Evolutionary conservation across 805 yeast species (phyloP).

Genomic region (Clavispora phyllophila): DNA sequence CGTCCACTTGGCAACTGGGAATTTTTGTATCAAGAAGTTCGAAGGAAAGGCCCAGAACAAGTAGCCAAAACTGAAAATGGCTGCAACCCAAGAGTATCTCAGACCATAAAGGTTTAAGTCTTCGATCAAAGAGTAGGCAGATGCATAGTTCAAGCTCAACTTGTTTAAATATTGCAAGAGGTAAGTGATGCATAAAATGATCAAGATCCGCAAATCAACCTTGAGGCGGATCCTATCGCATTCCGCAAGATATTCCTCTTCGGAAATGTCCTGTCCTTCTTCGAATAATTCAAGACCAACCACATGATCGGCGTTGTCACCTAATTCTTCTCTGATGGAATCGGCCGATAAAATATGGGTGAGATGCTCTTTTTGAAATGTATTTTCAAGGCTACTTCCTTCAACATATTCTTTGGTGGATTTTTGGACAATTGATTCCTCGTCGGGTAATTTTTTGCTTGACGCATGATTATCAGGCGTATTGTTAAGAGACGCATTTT

Average conservation of each 20-base stretch:
- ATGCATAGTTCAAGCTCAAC: conserved; percentile 20
- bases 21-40: conserved; percentile 16
- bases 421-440: too few species aligned
- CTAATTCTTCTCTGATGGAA: conserved; percentile 4
- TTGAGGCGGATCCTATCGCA: conserved; percentile 24
- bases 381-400: too few species aligned
- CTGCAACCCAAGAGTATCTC: conserved; percentile 23
- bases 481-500: too few species aligned
- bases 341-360: too few species aligned
- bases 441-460: too few species aligned
- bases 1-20: conserved; percentile 5
- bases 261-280: conserved; percentile 22
- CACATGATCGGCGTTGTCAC: conserved; percentile 7
- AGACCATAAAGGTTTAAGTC: conserved; percentile 20
- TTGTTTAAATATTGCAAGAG: conserved; percentile 22
- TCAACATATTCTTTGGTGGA: too few species aligned
- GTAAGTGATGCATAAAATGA: conserved; percentile 22
- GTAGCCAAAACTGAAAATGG: conserved; percentile 23
- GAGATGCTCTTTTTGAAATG: too few species aligned
- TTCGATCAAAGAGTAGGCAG: conserved; percentile 18
- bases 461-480: too few species aligned
- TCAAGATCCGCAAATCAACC: conserved; percentile 30
- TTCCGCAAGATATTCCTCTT: conserved; percentile 21
- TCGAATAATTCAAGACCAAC: conserved; percentile 23
- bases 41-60: conserved; percentile 19